These are phyloP conservation scores for Westerdykella aurantiaca DNA, from an alignment of 2,329 filamentous ascomycete species.

Conservation along the genomic window DNA sequence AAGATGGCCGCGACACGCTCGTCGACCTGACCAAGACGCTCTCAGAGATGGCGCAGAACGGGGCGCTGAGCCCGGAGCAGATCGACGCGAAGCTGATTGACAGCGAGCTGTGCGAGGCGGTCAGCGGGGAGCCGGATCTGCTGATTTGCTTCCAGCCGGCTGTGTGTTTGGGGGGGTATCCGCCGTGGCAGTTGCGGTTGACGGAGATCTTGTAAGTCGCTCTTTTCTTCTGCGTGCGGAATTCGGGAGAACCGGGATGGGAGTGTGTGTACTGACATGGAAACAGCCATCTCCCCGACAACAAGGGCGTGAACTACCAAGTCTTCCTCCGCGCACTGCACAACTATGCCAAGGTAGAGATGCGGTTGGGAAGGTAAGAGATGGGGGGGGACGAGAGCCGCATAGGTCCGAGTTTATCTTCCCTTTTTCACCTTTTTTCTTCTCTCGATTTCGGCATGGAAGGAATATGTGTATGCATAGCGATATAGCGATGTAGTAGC, in stretches of 20 bases:
- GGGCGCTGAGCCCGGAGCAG: conserved; percentile 73
- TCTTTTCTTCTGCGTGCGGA: neutral
- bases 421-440: too few relatives aligned
- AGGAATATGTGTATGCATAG: too few relatives aligned
- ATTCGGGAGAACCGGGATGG: neutral
- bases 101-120: conserved; percentile 69
- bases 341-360: conserved; percentile 80
- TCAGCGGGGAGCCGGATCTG: conserved; percentile 86
- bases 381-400: neutral
- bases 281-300: conserved; percentile 54
- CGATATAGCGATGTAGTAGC: too few relatives aligned
- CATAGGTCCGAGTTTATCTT: too few relatives aligned
- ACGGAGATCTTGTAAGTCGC: conserved; percentile 78
- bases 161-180: conserved; percentile 83
- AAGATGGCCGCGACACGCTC: conserved; percentile 87
- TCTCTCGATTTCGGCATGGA: too few relatives aligned
- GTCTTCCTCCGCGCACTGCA: conserved; percentile 82
- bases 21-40: conserved; percentile 94
- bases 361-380: conserved; percentile 65
- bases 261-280: neutral
- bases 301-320: conserved; percentile 84
- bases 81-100: conserved; percentile 84
- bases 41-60: conserved; percentile 87
- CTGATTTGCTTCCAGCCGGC: conserved; percentile 80
- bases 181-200: conserved; percentile 90